phyloP scores from a whole-genome alignment of 2,329 filamentous ascomycete genomes.

The Diaporthe sp. region DNA sequence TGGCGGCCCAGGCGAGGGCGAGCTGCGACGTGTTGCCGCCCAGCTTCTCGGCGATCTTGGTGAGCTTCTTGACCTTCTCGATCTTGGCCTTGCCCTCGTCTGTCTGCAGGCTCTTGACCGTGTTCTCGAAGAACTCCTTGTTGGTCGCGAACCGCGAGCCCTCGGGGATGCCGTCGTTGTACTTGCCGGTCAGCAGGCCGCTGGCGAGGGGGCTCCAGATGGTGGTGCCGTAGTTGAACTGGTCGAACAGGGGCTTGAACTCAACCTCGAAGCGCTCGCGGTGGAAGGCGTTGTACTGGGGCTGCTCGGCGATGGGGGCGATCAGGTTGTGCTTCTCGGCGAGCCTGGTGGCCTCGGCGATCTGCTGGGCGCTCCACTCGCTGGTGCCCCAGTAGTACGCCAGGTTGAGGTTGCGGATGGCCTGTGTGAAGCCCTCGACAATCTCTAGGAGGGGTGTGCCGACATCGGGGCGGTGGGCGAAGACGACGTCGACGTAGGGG shows the following conservation, averaged over 20 bases:
- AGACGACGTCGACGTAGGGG: slow-evolving; percentile 76
- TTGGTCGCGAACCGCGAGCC: slow-evolving; percentile 72
- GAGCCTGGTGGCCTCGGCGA: slow-evolving; percentile 69
- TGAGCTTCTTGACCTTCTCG: slow-evolving; percentile 70
- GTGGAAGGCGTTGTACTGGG: slow-evolving; percentile 74
- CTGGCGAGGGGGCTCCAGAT: slow-evolving; percentile 68
- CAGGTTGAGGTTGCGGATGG: slow-evolving; percentile 67
- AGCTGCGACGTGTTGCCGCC: slow-evolving; percentile 70
- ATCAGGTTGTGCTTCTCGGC: slow-evolving; percentile 72
- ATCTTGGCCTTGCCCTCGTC: slow-evolving; percentile 66
- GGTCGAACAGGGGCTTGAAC: slow-evolving; percentile 69
- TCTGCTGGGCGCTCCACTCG: slow-evolving; percentile 72
- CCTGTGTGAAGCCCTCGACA: slow-evolving; percentile 65
- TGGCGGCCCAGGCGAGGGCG: slow-evolving; percentile 74
- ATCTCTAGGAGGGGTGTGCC: slow-evolving; percentile 74
- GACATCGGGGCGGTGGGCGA: slow-evolving; percentile 72
- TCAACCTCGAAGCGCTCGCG: slow-evolving; percentile 73
- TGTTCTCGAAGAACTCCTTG: slow-evolving; percentile 65
- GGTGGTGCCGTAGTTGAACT: slow-evolving; percentile 69
- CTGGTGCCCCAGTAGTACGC: slow-evolving; percentile 74
- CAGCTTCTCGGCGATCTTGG: slow-evolving; percentile 75
- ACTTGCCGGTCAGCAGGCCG: slow-evolving; percentile 73
- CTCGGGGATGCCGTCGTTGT: slow-evolving; percentile 73
- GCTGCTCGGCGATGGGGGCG: slow-evolving; percentile 61
- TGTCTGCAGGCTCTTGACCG: slow-evolving; percentile 64